Conservation (phyloP, 2,329 filamentous ascomycete species). For the Fusarium chuoi region DNA sequence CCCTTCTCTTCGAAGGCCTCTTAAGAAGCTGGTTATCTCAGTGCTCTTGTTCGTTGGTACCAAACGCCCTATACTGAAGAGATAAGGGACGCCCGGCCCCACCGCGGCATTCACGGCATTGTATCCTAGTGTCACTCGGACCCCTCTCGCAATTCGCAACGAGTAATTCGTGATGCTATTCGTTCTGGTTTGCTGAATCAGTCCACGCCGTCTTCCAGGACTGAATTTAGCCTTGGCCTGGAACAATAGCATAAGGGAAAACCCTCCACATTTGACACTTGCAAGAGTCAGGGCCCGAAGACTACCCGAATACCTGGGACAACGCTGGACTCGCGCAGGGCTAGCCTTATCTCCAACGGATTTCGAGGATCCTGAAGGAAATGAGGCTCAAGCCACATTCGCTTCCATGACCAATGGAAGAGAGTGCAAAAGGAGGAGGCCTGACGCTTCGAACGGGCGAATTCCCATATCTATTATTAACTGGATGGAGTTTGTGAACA, state of each 20-base stretch:
- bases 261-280: not conserved
- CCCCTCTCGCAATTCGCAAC: not conserved
- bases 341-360: not conserved
- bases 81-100: not conserved
- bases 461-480: not conserved
- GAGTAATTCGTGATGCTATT: not conserved
- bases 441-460: fast-evolving
- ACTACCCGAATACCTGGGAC: not conserved
- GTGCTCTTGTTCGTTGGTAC: fast-evolving
- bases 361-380: not conserved
- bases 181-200: not conserved
- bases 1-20: fast-evolving
- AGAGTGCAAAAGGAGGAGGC: too few species aligned
- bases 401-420: not conserved
- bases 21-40: fast-evolving
- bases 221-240: not conserved
- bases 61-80: fast-evolving
- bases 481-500: fast-evolving
- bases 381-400: not conserved
- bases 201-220: not conserved
- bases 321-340: not conserved
- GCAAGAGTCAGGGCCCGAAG: not conserved
- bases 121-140: not conserved
- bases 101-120: not conserved
- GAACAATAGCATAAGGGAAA: not conserved